phyloP scores from a whole-genome alignment of 1,284 basidiomycete species.

The Veloboletus limbatus region DNA sequence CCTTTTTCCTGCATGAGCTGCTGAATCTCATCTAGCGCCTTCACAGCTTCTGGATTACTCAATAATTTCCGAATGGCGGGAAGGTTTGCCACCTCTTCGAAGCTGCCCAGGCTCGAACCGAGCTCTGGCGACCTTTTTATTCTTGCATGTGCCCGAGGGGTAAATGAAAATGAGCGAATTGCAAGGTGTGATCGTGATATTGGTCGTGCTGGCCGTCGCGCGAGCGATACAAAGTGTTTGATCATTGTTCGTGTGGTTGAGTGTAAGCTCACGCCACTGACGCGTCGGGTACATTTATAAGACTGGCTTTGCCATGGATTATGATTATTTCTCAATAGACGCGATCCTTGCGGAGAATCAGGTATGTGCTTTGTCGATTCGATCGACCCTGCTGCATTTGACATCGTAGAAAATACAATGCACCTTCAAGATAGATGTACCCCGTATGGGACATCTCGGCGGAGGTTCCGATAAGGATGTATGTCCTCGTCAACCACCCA shows the following conservation, averaged over 20 bases:
- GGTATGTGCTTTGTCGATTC: slow-evolving; percentile 38
- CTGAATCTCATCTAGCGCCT: slow-evolving; percentile 45
- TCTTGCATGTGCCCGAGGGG: slow-evolving; percentile 34
- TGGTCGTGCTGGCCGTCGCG: slow-evolving; percentile 17
- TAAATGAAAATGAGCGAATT: slow-evolving; percentile 38
- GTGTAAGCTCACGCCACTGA: slow-evolving; percentile 20
- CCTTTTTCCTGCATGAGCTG: slow-evolving; percentile 51
- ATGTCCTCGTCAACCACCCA: slow-evolving; percentile 28
- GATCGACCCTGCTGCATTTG: not conserved
- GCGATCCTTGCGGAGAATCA: slow-evolving; percentile 89
- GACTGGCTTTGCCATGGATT: slow-evolving; percentile 57
- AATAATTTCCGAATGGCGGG: slow-evolving; percentile 48
- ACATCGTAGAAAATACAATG: slow-evolving; percentile 80
- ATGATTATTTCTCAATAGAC: slow-evolving; percentile 86
- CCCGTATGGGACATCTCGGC: slow-evolving; percentile 82
- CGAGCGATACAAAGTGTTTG: slow-evolving; percentile 12
- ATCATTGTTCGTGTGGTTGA: slow-evolving; percentile 25
- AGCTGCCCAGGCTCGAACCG: slow-evolving; percentile 37
- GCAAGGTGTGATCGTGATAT: slow-evolving; percentile 13
- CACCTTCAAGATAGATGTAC: slow-evolving; percentile 83
- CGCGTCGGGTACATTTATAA: slow-evolving; percentile 23
- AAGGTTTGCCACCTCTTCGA: slow-evolving; percentile 40
- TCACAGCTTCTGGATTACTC: slow-evolving; percentile 47
- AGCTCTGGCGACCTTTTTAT: slow-evolving; percentile 35
- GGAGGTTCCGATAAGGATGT: slow-evolving; percentile 81